Evolutionary conservation across 2,329 filamentous ascomycete genomes (phyloP).

Genomic region (Claviceps humidiphila): DNA sequence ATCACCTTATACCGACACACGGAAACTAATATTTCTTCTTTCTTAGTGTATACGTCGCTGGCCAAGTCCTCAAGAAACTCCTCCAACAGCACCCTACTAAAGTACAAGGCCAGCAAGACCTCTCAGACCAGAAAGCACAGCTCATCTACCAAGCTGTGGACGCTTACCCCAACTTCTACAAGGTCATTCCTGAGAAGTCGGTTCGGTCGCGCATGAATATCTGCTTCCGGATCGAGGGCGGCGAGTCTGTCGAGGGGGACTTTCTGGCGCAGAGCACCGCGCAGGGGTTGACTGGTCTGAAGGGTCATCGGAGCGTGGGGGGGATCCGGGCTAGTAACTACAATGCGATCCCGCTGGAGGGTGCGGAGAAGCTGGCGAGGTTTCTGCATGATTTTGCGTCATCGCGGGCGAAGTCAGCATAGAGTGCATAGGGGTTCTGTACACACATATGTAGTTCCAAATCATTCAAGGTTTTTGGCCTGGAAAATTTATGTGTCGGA

Average conservation of each 20-base stretch:
- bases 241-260: slow-evolving; percentile 60
- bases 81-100: slow-evolving; percentile 52
- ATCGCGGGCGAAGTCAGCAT: not conserved
- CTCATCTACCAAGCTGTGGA: slow-evolving; percentile 23
- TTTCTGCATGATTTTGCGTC: slow-evolving; percentile 1
- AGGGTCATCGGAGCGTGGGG: slow-evolving; percentile 77
- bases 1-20: not conserved
- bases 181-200: slow-evolving; percentile 59
- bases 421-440: too few species aligned
- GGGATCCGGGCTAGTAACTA: slow-evolving; percentile 27
- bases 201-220: slow-evolving; percentile 88
- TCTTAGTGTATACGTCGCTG: slow-evolving; percentile 67
- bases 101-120: slow-evolving; percentile 61
- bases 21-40: not conserved
- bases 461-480: too few species aligned
- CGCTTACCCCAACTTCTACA: slow-evolving; percentile 34
- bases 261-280: slow-evolving; percentile 65
- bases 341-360: slow-evolving; percentile 2
- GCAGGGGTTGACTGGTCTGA: slow-evolving; percentile 61
- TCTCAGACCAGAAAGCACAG: slow-evolving; percentile 61
- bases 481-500: too few species aligned
- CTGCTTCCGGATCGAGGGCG: slow-evolving; percentile 64
- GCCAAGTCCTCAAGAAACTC: slow-evolving; percentile 72
- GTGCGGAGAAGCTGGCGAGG: slow-evolving; percentile 4
- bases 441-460: too few species aligned